Evolutionary conservation across 1,139 yeast genomes (phyloP).

Genomic region (Neolecta irregularis): DNA sequence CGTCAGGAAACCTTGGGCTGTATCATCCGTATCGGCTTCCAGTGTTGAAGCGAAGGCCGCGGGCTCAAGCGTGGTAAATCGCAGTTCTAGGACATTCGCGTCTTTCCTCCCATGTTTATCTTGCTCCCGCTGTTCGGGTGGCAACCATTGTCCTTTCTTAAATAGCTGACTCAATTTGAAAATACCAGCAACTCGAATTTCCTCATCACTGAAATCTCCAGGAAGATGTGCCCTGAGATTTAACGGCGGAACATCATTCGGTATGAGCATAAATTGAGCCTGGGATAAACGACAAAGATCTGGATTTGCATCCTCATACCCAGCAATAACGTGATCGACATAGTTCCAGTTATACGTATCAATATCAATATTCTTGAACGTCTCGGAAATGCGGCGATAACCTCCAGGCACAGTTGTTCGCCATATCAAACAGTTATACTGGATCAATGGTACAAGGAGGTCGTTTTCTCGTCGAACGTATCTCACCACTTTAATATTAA

Average conservation of each 20-base stretch:
- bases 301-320: conserved; percentile 58
- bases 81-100: conserved; percentile 54
- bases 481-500: conserved; percentile 13
- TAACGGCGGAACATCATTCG: conserved; percentile 37
- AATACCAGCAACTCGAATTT: conserved; percentile 73
- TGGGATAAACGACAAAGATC: conserved; percentile 44
- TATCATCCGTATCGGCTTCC: conserved; percentile 19
- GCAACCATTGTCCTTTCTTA: conserved; percentile 41
- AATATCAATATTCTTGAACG: conserved; percentile 12
- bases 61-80: conserved; percentile 75
- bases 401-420: conserved; percentile 22
- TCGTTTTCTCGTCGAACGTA: conserved; percentile 9
- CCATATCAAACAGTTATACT: conserved; percentile 12
- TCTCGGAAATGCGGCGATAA: conserved; percentile 7
- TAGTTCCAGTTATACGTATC: conserved; percentile 69
- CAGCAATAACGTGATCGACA: conserved; percentile 78
- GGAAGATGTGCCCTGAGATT: conserved; percentile 28
- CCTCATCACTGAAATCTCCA: conserved; percentile 63
- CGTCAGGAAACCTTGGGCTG: conserved; percentile 12
- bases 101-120: conserved; percentile 27
- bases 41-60: conserved; percentile 52
- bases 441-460: conserved; percentile 7
- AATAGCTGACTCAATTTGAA: conserved; percentile 53
- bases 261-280: conserved; percentile 66
- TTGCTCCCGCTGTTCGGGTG: conserved; percentile 30